These are phyloP conservation scores for Neurospora sp. DNA, from an alignment of 495 filamentous ascomycete species.

Conservation along the genomic window DNA sequence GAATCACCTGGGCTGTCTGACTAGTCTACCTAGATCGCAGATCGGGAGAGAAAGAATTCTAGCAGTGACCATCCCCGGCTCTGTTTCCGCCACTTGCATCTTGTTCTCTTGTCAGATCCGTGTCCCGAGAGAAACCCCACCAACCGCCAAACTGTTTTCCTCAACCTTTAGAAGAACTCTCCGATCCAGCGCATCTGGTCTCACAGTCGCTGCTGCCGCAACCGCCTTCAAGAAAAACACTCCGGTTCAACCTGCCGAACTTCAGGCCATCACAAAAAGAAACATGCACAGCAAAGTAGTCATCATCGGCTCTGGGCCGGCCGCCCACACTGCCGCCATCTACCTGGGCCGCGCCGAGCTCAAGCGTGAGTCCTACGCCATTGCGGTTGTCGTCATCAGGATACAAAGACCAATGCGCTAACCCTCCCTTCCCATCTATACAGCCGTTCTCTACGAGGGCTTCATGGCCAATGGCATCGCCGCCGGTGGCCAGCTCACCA, in stretches of 20 bases:
- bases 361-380: constrained; percentile 37
- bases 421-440: not conserved
- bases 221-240: constrained; percentile 56
- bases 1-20: not conserved
- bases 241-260: constrained; percentile 42
- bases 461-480: constrained; percentile 97
- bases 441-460: constrained; percentile 89
- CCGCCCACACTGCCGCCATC: constrained; percentile 92
- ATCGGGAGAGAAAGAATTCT: not conserved
- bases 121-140: not conserved
- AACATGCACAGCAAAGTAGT: constrained; percentile 78
- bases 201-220: constrained; percentile 50
- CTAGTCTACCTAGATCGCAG: not conserved
- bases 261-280: constrained; percentile 36
- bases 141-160: constrained; percentile 75
- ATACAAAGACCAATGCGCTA: constrained; percentile 1
- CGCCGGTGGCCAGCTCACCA: constrained; percentile 91
- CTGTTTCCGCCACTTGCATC: not conserved
- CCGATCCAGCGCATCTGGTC: constrained; percentile 47
- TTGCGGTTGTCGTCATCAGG: not conserved
- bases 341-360: constrained; percentile 92
- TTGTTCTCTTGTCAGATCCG: not conserved
- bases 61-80: not conserved
- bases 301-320: constrained; percentile 88
- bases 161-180: constrained; percentile 49